Evolutionary conservation across 148 eudicot genomes (phyloP).

Genomic region (Rhododendron ovatum): DNA sequence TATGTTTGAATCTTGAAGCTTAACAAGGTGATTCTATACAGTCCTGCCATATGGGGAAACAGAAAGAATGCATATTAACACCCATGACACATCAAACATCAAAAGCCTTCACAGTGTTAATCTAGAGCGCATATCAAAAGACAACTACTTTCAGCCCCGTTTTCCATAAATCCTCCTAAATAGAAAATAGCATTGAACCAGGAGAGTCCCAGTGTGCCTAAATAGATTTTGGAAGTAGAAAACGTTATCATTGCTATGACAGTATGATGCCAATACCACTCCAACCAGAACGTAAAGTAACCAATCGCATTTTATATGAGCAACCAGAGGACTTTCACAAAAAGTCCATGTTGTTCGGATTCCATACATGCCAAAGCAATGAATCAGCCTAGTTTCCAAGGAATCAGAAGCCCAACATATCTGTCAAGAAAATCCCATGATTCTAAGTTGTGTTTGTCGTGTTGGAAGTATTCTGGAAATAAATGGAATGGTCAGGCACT

Average conservation of each 20-base stretch:
- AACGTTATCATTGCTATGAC: background rate
- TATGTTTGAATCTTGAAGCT: slow-evolving; percentile 24
- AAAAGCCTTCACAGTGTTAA: background rate
- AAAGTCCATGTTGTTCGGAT: background rate
- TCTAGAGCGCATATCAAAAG: background rate
- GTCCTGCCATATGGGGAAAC: slow-evolving; percentile 19
- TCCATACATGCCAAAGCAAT: background rate
- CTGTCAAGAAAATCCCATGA: background rate
- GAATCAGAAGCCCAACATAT: background rate
- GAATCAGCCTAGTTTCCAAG: background rate
- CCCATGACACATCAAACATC: background rate
- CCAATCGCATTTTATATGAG: background rate
- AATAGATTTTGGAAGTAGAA: background rate
- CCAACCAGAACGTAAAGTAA: background rate
- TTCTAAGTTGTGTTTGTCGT: background rate
- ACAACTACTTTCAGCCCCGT: background rate
- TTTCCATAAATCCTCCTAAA: background rate
- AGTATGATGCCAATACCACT: background rate
- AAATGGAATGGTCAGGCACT: background rate
- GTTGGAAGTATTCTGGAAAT: too few relatives aligned
- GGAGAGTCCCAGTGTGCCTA: background rate
- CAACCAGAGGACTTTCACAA: background rate
- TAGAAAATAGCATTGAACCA: background rate
- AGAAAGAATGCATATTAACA: slow-evolving; percentile 1
- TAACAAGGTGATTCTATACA: background rate